Base-by-base conservation (phyloP, 495 filamentous ascomycete species). In the Neurospora sp. region DNA sequence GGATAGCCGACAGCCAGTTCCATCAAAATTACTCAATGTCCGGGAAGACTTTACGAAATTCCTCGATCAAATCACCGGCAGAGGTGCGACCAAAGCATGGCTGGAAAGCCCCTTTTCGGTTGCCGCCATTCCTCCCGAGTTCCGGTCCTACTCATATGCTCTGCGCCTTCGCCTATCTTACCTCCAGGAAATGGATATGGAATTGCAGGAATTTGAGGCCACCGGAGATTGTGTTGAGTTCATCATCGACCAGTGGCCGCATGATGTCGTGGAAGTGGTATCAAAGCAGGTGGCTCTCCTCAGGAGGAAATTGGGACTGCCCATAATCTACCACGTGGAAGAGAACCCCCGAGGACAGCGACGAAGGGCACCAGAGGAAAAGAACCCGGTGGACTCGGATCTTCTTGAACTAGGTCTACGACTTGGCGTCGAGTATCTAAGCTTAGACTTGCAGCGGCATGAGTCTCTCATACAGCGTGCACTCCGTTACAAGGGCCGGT, bases 21-120 rank as follows among this genome's bases (percentile, higher is more conserved):
- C 87, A 75, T 75, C 81, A 74, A 92, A 89, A 68, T 80, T 96
- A 22, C 91, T 94, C 72, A 83, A 88, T 61, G 91, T 87, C 27
- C 92, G 93, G 75, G 87, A 92, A 73, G 90, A 93, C 73, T 92
- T 94, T 75, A 89, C 90, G 0, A 85, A 84, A 12, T 91, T 94
- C 73, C 85, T 94, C 2, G 88, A 89, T 69, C 87, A 91, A 71
- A 82, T 92, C 47, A 88, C 88, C 5, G 88, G 89, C 1, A 82
- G 85, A 61, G 84, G 87, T 47, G 81, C 86, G 3, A 84, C 87
- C 72, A 84, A 83, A 61, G 82, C 85, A 22, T 88, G 86, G 78
- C 85, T 92, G 39, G 88, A 92, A 73, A 91, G 90, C 45, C 89
- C 90, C 9, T 93, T 92, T 78, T 92, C 91, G 2, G 84, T 93